Percentiles rank a stretch among this genome's conserved stretches.
phyloP scores from a whole-genome alignment of 306 rosid genomes.

The Oxytropis ochrocephala region DNA sequence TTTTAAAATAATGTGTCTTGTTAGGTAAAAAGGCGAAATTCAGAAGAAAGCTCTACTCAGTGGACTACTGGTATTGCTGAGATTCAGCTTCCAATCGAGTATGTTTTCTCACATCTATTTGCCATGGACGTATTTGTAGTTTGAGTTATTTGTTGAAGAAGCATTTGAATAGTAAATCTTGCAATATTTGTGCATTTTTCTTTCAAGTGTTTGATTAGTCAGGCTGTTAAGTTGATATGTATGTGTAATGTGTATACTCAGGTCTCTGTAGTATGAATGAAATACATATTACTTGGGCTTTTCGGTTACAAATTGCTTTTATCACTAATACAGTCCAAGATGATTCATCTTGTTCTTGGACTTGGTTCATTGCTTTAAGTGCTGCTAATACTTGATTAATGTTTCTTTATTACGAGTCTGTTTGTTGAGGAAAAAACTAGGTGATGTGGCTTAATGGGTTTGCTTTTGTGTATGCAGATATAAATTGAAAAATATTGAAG shows the following conservation, averaged over 20 bases:
- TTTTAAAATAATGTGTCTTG: not conserved
- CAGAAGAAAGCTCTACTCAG: constrained; percentile 97
- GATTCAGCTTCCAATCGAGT: constrained; percentile 98
- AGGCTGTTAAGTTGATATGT: not conserved
- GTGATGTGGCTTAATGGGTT: constrained; percentile 4
- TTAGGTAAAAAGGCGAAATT: constrained; percentile 86
- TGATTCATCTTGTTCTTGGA: not conserved
- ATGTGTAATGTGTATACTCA: not conserved
- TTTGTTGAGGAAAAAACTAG: not conserved
- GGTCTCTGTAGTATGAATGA: constrained; percentile 2
- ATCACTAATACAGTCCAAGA: not conserved
- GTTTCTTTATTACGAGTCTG: not conserved
- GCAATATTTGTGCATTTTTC: not conserved
- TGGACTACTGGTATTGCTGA: constrained; percentile 99
- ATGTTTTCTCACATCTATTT: constrained; percentile 27
- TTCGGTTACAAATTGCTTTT: not conserved
- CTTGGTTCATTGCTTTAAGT: not conserved
- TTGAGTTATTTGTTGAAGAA: not conserved
- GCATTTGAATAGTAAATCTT: not conserved
- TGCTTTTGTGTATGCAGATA: constrained; percentile 44
- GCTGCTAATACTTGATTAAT: not conserved
- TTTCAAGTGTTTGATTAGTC: not conserved
- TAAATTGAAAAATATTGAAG: constrained; percentile 88
- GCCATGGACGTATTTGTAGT: not conserved
- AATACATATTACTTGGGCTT: not conserved